phyloP scores from a whole-genome alignment of 1,139 yeast genomes.

The Sugiyamaella japonica region DNA sequence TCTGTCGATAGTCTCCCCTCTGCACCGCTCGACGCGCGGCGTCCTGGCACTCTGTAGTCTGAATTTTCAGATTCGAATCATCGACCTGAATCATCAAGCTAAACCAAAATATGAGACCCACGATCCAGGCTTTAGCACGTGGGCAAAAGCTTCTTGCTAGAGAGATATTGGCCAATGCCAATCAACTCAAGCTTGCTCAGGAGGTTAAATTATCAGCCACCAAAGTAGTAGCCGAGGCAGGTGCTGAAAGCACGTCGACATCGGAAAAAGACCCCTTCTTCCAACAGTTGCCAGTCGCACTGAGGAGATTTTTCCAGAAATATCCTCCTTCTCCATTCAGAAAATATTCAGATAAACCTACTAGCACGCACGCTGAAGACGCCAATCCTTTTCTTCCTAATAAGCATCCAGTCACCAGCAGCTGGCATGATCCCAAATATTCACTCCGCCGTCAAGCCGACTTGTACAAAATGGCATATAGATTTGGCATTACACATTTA shows the following conservation, averaged over 20 bases:
- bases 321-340: constrained; percentile 86
- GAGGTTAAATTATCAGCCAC: constrained; percentile 17
- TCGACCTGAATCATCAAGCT: background rate
- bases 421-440: constrained; percentile 74
- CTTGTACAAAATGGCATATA: constrained; percentile 76
- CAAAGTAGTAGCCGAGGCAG: constrained; percentile 16
- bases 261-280: constrained; percentile 39
- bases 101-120: constrained; percentile 27
- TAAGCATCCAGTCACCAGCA: constrained; percentile 76
- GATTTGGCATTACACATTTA: constrained; percentile 75
- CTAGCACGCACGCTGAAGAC: constrained; percentile 61
- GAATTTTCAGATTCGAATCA: background rate
- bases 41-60: too few species aligned
- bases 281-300: constrained; percentile 59
- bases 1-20: background rate
- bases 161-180: constrained; percentile 32
- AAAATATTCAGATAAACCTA: constrained; percentile 63
- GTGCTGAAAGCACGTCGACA: constrained; percentile 8
- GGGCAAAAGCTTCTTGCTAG: constrained; percentile 34
- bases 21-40: too few species aligned
- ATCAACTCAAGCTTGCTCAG: constrained; percentile 21
- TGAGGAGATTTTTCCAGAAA: constrained; percentile 73
- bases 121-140: constrained; percentile 23
- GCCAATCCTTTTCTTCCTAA: constrained; percentile 90
- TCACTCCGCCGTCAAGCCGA: constrained; percentile 85